Conservation (phyloP, 768 basidiomycete species). For the Coprinellus micaceus region DNA sequence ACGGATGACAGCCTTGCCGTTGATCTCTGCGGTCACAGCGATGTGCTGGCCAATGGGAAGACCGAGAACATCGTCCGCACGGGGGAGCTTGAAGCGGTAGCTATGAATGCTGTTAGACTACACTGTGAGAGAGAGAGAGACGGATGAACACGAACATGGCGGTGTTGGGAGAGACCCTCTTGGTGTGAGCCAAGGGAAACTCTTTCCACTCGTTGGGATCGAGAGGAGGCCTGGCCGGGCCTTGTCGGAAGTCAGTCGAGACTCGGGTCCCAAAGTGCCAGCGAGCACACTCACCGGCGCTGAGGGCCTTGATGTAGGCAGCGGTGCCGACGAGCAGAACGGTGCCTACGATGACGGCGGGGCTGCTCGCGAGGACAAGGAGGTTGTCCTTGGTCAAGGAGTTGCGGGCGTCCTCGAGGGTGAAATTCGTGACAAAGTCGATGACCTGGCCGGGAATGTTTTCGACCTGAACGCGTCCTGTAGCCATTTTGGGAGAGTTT, state of each 20-base stretch:
- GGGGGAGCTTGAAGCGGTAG: slow-evolving; percentile 87
- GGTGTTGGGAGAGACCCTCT: slow-evolving; percentile 88
- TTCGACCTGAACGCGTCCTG: slow-evolving; percentile 17
- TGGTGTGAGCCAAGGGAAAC: slow-evolving; percentile 80
- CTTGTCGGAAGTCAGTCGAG: slow-evolving; percentile 32
- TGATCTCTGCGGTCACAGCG: slow-evolving; percentile 83
- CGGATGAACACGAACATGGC: slow-evolving; percentile 62
- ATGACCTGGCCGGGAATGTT: slow-evolving; percentile 15
- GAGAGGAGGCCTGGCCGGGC: slow-evolving; percentile 55
- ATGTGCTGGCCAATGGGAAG: slow-evolving; percentile 98
- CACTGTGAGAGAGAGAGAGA: neutral
- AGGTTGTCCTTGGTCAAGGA: slow-evolving; percentile 34
- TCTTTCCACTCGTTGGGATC: slow-evolving; percentile 75
- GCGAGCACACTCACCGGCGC: slow-evolving; percentile 32
- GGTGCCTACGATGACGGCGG: slow-evolving; percentile 39
- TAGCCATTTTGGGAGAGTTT: slow-evolving; percentile 16
- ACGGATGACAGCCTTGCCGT: slow-evolving; percentile 85
- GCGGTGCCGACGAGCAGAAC: slow-evolving; percentile 46
- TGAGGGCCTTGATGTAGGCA: slow-evolving; percentile 52
- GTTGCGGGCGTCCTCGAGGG: slow-evolving; percentile 25
- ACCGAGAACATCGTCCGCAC: slow-evolving; percentile 73
- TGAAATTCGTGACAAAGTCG: slow-evolving; percentile 4
- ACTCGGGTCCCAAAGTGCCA: slow-evolving; percentile 4
- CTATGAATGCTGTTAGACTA: slow-evolving; percentile 33
- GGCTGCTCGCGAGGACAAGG: slow-evolving; percentile 16